A percentile compares a stretch with the other conserved stretches of the same genome.
phyloP scores from a whole-genome alignment of 257 asterid species.

The Ehretia macrophylla region DNA sequence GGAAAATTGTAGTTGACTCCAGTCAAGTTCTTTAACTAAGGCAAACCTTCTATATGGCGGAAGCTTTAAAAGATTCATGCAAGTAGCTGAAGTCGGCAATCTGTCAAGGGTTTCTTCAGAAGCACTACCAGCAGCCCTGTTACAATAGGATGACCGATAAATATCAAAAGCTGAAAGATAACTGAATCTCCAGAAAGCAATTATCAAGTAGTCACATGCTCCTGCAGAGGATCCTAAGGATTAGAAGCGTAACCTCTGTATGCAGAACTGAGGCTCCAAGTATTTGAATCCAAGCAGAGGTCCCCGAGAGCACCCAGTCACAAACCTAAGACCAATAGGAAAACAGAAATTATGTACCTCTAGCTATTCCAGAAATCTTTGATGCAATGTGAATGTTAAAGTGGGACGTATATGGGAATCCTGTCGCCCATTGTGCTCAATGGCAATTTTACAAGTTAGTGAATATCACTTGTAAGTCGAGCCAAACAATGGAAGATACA shows the following conservation, averaged over 20 bases:
- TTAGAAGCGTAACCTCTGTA: constrained; percentile 57
- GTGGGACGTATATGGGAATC: too few relatives aligned
- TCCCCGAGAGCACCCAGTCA: constrained; percentile 98
- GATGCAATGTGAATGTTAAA: too few relatives aligned
- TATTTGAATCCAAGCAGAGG: constrained; percentile 92
- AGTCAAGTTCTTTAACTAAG: constrained; percentile 1
- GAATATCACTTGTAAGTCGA: too few relatives aligned
- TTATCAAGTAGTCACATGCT: not conserved
- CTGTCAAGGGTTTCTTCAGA: constrained; percentile 86
- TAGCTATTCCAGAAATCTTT: not conserved
- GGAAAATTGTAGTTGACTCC: not conserved
- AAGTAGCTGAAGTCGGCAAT: constrained; percentile 94
- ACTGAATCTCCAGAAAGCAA: not conserved
- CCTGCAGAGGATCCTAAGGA: not conserved
- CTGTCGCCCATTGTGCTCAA: too few relatives aligned
- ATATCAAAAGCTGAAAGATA: not conserved
- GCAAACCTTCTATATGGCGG: constrained; percentile 93
- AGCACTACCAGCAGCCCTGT: constrained; percentile 88
- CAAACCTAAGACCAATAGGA: constrained; percentile 52
- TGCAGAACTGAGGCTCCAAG: constrained; percentile 88
- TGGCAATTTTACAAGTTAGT: too few relatives aligned
- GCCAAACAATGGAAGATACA: too few relatives aligned
- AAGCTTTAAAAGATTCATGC: constrained; percentile 97
- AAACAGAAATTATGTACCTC: constrained; percentile 2
- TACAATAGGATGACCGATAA: not conserved